Evolutionary conservation across 2,329 filamentous ascomycete species (phyloP).

Genomic region (Nigrograna mackinnonii): DNA sequence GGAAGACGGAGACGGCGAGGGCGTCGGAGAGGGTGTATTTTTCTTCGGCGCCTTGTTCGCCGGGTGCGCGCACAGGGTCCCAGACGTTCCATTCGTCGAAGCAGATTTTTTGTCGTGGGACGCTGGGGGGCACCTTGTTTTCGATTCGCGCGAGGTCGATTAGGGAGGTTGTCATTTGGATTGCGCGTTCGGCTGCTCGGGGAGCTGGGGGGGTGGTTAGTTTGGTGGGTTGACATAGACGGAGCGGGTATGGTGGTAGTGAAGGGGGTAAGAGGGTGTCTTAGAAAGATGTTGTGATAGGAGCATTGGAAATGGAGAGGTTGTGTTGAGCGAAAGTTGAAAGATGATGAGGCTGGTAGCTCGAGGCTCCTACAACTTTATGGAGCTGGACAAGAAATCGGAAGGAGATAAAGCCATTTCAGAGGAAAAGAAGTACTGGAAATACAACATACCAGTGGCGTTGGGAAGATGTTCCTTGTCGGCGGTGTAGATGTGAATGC

Average conservation of each 20-base stretch:
- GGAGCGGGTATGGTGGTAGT: no score
- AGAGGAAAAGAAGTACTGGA: no score
- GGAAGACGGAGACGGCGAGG: slow-evolving; percentile 73
- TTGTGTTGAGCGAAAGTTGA: no score
- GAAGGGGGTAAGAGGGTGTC: no score
- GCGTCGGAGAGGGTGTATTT: slow-evolving; percentile 72
- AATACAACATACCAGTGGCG: slow-evolving; percentile 31
- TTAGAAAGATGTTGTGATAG: no score
- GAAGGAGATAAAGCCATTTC: no score
- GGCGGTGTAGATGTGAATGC: slow-evolving; percentile 78
- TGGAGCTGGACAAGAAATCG: no score
- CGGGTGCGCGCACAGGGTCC: slow-evolving; percentile 72
- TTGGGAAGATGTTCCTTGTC: slow-evolving; percentile 47
- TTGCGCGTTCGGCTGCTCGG: slow-evolving; percentile 71
- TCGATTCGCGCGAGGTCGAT: slow-evolving; percentile 77
- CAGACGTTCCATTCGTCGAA: slow-evolving; percentile 89
- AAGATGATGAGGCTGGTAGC: no score
- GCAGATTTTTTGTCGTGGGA: slow-evolving; percentile 72
- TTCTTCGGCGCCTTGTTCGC: slow-evolving; percentile 73
- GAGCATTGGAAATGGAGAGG: no score
- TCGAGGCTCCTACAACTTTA: no score
- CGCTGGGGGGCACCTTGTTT: slow-evolving; percentile 61
- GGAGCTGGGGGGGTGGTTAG: slow-evolving; percentile 59
- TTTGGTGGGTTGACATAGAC: no score
- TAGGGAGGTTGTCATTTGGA: slow-evolving; percentile 68